Evolutionary conservation across 2,329 filamentous ascomycete genomes (phyloP).

Genomic region (Talaromyces sp.): DNA sequence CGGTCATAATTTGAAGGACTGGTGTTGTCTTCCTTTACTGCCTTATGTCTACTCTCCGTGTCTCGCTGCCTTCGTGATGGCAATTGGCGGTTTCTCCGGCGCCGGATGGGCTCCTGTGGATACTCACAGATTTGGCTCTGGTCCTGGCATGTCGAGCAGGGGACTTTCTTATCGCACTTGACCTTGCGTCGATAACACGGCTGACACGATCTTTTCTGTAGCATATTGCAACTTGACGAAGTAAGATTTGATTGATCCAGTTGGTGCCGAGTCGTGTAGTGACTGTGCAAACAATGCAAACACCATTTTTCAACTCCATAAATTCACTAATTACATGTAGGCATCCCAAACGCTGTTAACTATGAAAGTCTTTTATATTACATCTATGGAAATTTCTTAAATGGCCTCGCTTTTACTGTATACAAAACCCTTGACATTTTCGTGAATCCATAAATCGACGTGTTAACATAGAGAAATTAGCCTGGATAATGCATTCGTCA

Average conservation of each 20-base stretch:
- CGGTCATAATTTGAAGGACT: background rate
- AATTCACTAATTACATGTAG: too few relatives aligned
- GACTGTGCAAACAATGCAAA: background rate
- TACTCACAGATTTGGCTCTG: background rate
- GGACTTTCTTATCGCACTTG: background rate
- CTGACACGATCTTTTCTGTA: background rate
- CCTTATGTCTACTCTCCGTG: background rate
- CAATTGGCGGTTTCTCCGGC: background rate
- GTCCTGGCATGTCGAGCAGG: background rate
- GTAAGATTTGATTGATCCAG: background rate
- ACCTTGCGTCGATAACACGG: slow-evolving; percentile 3
- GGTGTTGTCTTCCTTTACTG: background rate
- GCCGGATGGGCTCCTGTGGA: slow-evolving; percentile 4
- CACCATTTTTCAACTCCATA: background rate
- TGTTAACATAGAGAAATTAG: background rate
- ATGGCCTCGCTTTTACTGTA: background rate
- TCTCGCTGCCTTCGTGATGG: background rate
- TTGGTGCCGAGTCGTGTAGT: background rate
- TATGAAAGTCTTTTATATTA: background rate
- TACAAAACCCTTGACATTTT: background rate
- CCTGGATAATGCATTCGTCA: background rate
- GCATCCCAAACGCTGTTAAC: background rate
- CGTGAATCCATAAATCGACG: background rate
- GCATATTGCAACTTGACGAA: too few relatives aligned
- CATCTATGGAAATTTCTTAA: background rate